Percentiles rank a stretch among this genome's conserved stretches.
Conservation (phyloP, 1,284 basidiomycete species). For the Malassezia pachydermatis region DNA sequence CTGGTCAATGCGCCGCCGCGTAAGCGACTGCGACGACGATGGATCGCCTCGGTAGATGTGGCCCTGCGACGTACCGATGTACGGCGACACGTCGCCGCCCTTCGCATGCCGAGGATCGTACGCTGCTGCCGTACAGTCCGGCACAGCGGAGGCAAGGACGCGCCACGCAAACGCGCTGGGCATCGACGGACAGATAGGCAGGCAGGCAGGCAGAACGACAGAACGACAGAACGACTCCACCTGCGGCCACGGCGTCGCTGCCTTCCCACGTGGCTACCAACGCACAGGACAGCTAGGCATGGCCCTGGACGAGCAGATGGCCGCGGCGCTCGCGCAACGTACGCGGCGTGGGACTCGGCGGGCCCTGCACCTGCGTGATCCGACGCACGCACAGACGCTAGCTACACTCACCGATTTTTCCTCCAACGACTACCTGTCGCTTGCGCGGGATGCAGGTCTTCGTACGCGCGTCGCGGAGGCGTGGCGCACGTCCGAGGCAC, state of each 20-base stretch:
- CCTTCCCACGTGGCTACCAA: no score
- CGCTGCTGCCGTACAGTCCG: constrained; percentile 1
- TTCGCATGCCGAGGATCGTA: background rate
- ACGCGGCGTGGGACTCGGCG: constrained; percentile 32
- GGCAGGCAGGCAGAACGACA: no score
- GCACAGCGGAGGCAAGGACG: background rate
- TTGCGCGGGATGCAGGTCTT: constrained; percentile 58
- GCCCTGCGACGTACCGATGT: constrained; percentile 27
- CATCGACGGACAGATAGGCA: constrained; percentile 7
- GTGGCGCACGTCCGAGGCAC: constrained; percentile 43
- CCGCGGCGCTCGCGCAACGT: constrained; percentile 27
- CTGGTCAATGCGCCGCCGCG: constrained; percentile 12
- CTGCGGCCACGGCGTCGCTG: no score
- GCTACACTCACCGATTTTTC: constrained; percentile 58
- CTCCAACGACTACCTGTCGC: constrained; percentile 87
- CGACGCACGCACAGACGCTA: background rate
- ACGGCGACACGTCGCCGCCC: constrained; percentile 18
- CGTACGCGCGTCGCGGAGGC: constrained; percentile 18
- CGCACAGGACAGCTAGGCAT: no score
- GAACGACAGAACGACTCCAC: no score
- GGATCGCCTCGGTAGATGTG: constrained; percentile 8
- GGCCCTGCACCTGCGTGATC: constrained; percentile 21
- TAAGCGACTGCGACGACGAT: background rate
- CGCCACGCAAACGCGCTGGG: constrained; percentile 3
- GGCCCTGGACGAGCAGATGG: constrained; percentile 33